Evolutionary conservation across 1,284 basidiomycete species (phyloP).

Genomic region (Porodaedalea pini): DNA sequence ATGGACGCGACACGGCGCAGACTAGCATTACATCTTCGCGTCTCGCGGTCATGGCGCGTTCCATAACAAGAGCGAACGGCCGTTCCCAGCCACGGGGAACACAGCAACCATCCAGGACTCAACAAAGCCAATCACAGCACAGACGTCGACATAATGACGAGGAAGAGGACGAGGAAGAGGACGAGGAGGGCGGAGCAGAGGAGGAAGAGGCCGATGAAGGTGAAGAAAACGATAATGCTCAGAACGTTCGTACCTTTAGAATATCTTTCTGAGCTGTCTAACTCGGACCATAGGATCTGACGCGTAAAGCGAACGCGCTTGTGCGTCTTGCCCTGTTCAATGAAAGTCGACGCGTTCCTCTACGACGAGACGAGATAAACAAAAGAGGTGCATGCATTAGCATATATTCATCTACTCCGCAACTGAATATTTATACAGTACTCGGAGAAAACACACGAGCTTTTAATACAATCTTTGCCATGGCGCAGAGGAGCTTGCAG

Average conservation of each 20-base stretch:
- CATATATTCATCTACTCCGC: background rate
- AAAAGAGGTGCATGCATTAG: conserved; percentile 56
- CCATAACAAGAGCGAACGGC: conserved; percentile 9
- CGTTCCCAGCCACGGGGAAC: conserved; percentile 11
- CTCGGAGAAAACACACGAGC: conserved; percentile 52
- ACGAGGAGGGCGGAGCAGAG: conserved; percentile 33
- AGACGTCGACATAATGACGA: conserved; percentile 14
- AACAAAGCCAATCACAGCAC: conserved; percentile 9
- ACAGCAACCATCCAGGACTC: conserved; percentile 5
- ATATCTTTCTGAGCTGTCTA: background rate
- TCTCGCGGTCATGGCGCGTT: conserved; percentile 1
- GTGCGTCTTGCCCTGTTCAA: conserved; percentile 71
- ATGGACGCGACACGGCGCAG: background rate
- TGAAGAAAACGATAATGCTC: conserved; percentile 24
- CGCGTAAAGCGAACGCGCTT: conserved; percentile 58
- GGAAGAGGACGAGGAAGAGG: conserved; percentile 23
- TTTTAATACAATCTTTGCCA: conserved; percentile 55
- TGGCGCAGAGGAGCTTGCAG: conserved; percentile 55
- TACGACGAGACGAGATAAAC: conserved; percentile 71
- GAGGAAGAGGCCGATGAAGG: conserved; percentile 29
- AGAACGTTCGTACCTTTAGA: conserved; percentile 18
- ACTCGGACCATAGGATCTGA: conserved; percentile 42
- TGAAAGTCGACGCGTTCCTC: conserved; percentile 56
- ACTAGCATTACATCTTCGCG: background rate
- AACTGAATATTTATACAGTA: conserved; percentile 38